Percentiles rank a stretch among this genome's conserved stretches.
Evolutionary conservation across 2,329 filamentous ascomycete species (phyloP).

Genomic region (Penicillium sp.): DNA sequence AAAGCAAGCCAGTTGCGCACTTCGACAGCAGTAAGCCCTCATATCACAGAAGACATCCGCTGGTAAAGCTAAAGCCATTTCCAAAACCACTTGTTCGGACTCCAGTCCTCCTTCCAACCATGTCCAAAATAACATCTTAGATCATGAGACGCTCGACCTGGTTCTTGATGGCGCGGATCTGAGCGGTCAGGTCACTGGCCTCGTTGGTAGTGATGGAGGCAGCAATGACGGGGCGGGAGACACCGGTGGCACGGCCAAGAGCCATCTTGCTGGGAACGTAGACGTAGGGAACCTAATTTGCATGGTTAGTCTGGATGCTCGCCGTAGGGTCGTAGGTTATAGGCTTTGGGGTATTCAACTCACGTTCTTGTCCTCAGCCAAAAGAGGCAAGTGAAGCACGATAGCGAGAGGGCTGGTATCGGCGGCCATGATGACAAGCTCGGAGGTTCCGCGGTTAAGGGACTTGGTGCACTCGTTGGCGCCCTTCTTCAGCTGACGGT

Average conservation of each 20-base stretch:
- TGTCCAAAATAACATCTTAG: neutral
- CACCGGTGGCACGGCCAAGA: conserved; percentile 84
- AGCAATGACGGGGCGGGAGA: conserved; percentile 81
- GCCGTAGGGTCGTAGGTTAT: no score
- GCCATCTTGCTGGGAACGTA: conserved; percentile 76
- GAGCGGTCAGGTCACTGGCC: conserved; percentile 77
- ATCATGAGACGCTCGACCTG: conserved; percentile 59
- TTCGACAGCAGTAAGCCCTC: neutral
- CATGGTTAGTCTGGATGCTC: neutral
- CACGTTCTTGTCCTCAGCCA: conserved; percentile 72
- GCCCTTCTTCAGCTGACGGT: conserved; percentile 79
- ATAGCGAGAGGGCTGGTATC: conserved; percentile 87
- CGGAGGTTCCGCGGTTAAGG: conserved; percentile 83
- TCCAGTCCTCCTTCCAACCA: neutral
- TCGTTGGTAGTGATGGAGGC: conserved; percentile 89
- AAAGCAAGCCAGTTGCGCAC: neutral
- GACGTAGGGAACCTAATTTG: conserved; percentile 56
- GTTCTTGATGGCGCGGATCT: conserved; percentile 86
- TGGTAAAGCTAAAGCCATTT: neutral
- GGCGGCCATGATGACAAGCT: conserved; percentile 58
- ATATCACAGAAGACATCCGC: neutral
- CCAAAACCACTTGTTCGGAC: neutral
- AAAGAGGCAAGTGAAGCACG: conserved; percentile 80
- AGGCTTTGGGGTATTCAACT: neutral
- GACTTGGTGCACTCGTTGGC: conserved; percentile 86